These are phyloP conservation scores for Aspergillus tamarii DNA, from an alignment of 2,329 filamentous ascomycete genomes.

Conservation along the genomic window DNA sequence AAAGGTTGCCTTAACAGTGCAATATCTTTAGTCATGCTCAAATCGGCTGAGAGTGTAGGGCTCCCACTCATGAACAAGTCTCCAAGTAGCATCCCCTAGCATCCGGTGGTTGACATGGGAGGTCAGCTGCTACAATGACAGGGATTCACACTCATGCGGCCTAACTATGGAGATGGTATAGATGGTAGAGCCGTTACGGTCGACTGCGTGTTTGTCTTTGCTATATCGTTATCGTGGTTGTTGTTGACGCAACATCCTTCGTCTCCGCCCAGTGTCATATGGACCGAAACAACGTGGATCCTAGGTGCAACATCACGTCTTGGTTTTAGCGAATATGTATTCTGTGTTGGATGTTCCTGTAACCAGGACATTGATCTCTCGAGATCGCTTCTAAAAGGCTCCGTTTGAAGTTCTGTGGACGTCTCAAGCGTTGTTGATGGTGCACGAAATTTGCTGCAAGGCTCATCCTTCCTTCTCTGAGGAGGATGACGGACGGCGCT, in stretches of 20 bases:
- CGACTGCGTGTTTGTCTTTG: slow-evolving; percentile 21
- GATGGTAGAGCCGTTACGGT: slow-evolving; percentile 35
- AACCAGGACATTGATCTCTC: slow-evolving; percentile 35
- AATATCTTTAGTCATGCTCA: background rate
- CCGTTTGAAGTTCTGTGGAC: slow-evolving; percentile 11
- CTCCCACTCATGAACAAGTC: background rate
- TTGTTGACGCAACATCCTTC: slow-evolving; percentile 8
- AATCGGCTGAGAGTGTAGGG: background rate
- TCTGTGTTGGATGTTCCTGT: slow-evolving; percentile 29
- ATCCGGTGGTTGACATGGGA: background rate
- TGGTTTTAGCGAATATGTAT: slow-evolving; percentile 36
- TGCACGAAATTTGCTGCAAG: slow-evolving; percentile 35
- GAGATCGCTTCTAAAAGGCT: slow-evolving; percentile 19
- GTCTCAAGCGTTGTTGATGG: slow-evolving; percentile 25
- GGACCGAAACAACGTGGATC: slow-evolving; percentile 35
- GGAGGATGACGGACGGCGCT: slow-evolving; percentile 15
- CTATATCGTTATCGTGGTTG: slow-evolving; percentile 4
- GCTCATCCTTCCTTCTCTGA: slow-evolving; percentile 29
- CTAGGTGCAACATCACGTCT: slow-evolving; percentile 31
- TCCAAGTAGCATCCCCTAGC: background rate
- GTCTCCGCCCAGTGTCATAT: slow-evolving; percentile 29
- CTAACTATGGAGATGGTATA: slow-evolving; percentile 18
- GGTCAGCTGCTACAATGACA: background rate
- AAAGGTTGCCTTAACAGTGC: background rate
- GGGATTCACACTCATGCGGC: background rate